Base-by-base conservation (phyloP, 176 grass and related monocot species). In the Aegilops umbellulata region DNA sequence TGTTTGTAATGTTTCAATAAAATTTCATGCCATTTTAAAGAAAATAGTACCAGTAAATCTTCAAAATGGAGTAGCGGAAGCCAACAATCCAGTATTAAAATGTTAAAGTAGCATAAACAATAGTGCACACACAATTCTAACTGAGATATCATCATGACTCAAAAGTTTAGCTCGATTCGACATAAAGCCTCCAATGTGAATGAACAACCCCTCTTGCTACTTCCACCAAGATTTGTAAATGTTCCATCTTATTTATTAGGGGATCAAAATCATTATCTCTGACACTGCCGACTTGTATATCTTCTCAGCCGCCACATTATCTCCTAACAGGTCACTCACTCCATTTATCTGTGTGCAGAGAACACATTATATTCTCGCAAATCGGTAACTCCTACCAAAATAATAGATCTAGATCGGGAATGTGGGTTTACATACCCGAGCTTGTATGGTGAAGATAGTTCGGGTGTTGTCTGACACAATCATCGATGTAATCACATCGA, bases 261-360 rank as follows among this genome's bases (percentile, higher is more conserved):
- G 80, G 72, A 97, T 82, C 92, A 85, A 90, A 51, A 87, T 69
- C 55, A 94, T 86, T 32, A 97, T 92, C 83, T 94, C 94, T 0
- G 87, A 84, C 42, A 88, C 73, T 20, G 90, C 87, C 36, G 87
- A 71, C 77, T 90, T 88, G 60, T 86, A 94, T 49, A 77, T 89
- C 70, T 87, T 90, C 72, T 94, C 88, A 0, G 85, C 35, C 24
- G 65, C 60, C 65, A 76, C 14, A 19, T 64, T 73, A 22, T 88
- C 80, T 12, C 19, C 51, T 6, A 81, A 25, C 6, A 17, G 69
- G 39, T 24, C 81, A 24, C 69, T n/a, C 20, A 14, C 42, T 64
- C 35, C 77, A 26, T 42, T 80, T 35, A 90, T 73, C 94, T 97
- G 83, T 81, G 39, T 73, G 41, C 20, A 38, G 3, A 29, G 72